Conservation (phyloP, 2,329 filamentous ascomycete species). For the Fusarium kyushuense region DNA sequence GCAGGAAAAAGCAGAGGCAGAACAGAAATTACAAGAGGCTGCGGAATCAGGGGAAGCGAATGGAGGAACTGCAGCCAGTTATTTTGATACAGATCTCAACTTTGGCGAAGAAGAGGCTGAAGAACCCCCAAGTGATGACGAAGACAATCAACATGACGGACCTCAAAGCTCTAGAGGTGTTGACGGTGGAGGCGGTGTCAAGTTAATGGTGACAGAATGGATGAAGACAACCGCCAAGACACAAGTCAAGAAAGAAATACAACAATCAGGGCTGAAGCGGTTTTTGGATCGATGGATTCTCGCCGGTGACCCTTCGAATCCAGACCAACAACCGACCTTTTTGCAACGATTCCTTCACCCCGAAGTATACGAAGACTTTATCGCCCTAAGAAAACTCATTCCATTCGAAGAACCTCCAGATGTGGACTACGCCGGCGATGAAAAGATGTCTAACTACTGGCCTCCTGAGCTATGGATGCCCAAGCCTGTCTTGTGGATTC, state of each 20-base stretch:
- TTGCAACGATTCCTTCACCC: slow-evolving; percentile 80
- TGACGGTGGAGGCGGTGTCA: slow-evolving; percentile 55
- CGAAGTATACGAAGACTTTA: slow-evolving; percentile 80
- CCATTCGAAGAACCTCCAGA: slow-evolving; percentile 64
- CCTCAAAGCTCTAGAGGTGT: slow-evolving; percentile 50
- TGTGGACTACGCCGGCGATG: slow-evolving; percentile 62
- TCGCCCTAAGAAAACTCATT: slow-evolving; percentile 75
- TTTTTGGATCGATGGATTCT: slow-evolving; percentile 47
- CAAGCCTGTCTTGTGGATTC: slow-evolving; percentile 85
- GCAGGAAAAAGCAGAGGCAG: slow-evolving; percentile 62
- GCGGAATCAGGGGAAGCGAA: slow-evolving; percentile 41
- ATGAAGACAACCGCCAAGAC: slow-evolving; percentile 54
- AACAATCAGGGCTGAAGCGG: slow-evolving; percentile 47
- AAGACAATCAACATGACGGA: slow-evolving; percentile 38
- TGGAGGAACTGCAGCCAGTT: slow-evolving; percentile 49
- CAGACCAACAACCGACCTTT: slow-evolving; percentile 59
- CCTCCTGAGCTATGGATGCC: slow-evolving; percentile 71
- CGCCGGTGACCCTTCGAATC: slow-evolving; percentile 45
- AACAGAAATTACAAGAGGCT: slow-evolving; percentile 40
- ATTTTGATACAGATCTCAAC: slow-evolving; percentile 52
- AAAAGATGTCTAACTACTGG: slow-evolving; percentile 74
- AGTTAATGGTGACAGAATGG: slow-evolving; percentile 50
- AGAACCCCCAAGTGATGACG: slow-evolving; percentile 47
- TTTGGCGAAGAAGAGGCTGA: slow-evolving; percentile 53
- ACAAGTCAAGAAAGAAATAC: slow-evolving; percentile 48